Evolutionary conservation across 495 filamentous ascomycete genomes (phyloP).

Genomic region (Cryomyces minteri): DNA sequence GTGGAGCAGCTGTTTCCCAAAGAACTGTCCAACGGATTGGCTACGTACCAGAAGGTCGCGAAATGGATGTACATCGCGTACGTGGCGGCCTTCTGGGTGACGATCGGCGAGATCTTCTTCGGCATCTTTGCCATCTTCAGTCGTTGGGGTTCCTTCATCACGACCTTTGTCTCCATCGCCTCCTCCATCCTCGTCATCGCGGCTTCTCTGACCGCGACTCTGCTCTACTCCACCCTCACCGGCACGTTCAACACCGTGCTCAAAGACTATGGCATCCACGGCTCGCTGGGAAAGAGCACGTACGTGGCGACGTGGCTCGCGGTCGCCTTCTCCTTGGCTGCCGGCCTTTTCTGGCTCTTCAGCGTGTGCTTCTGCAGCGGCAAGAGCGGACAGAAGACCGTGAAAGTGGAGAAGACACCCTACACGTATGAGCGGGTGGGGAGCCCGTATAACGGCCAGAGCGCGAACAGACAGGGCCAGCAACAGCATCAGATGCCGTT

Average conservation of each 20-base stretch:
- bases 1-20: constrained; percentile 33
- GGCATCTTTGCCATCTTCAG: constrained; percentile 51
- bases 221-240: constrained; percentile 30
- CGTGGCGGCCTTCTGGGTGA: constrained; percentile 48
- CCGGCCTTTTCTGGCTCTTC: constrained; percentile 74
- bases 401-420: constrained; percentile 19
- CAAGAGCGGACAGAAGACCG: constrained; percentile 5
- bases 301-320: constrained; percentile 60
- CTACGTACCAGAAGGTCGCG: constrained; percentile 48
- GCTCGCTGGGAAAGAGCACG: constrained; percentile 45
- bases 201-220: constrained; percentile 21
- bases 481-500: constrained; percentile 3
- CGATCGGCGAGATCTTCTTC: constrained; percentile 46
- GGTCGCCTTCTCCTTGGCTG: constrained; percentile 52
- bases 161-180: constrained; percentile 49
- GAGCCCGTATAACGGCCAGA: constrained; percentile 15
- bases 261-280: constrained; percentile 45
- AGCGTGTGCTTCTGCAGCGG: constrained; percentile 79
- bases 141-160: constrained; percentile 54
- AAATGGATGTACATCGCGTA: constrained; percentile 71
- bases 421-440: constrained; percentile 26
- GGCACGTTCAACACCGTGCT: constrained; percentile 42
- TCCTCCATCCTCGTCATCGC: constrained; percentile 35
- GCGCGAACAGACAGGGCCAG: constrained; percentile 2
- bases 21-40: constrained; percentile 43